These are phyloP conservation scores for Phytopythium vexans DNA, from an alignment of 352 stramenopile genomes.

Conservation along the genomic window DNA sequence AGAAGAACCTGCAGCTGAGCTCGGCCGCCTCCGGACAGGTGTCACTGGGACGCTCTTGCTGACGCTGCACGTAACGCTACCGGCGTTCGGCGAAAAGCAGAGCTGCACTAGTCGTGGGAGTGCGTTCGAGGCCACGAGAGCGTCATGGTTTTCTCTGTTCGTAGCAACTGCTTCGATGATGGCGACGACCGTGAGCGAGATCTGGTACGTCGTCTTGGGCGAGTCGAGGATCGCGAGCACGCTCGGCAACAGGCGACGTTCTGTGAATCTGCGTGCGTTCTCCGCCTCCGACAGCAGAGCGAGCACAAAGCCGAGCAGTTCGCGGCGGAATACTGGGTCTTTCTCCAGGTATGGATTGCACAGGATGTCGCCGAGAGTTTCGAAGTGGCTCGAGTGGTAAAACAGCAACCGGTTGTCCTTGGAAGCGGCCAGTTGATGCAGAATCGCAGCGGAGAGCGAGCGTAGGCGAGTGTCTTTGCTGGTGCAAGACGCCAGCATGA, in stretches of 20 bases:
- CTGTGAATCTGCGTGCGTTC: conserved; percentile 54
- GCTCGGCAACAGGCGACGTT: conserved; percentile 45
- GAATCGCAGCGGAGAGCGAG: conserved; percentile 43
- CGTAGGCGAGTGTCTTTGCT: conserved; percentile 56
- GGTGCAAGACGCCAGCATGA: conserved; percentile 59
- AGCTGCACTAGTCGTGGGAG: conserved; percentile 50
- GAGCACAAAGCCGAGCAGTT: conserved; percentile 63
- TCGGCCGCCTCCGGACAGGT: no score
- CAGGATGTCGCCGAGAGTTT: conserved; percentile 43
- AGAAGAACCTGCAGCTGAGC: no score
- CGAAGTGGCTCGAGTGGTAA: conserved; percentile 57
- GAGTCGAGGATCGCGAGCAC: conserved; percentile 51
- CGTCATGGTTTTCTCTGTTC: conserved; percentile 48
- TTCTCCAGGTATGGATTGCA: conserved; percentile 69
- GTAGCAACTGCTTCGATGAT: conserved; percentile 54
- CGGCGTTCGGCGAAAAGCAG: conserved; percentile 27
- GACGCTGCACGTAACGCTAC: background rate
- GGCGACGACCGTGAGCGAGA: conserved; percentile 48
- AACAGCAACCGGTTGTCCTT: conserved; percentile 61
- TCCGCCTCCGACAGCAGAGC: conserved; percentile 55
- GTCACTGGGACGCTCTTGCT: no score
- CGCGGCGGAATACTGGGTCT: conserved; percentile 47
- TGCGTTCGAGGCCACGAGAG: conserved; percentile 41
- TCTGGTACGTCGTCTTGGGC: conserved; percentile 25
- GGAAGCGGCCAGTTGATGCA: conserved; percentile 54